phyloP scores from a whole-genome alignment of 495 filamentous ascomycete species.

The Penicillium silybi region DNA sequence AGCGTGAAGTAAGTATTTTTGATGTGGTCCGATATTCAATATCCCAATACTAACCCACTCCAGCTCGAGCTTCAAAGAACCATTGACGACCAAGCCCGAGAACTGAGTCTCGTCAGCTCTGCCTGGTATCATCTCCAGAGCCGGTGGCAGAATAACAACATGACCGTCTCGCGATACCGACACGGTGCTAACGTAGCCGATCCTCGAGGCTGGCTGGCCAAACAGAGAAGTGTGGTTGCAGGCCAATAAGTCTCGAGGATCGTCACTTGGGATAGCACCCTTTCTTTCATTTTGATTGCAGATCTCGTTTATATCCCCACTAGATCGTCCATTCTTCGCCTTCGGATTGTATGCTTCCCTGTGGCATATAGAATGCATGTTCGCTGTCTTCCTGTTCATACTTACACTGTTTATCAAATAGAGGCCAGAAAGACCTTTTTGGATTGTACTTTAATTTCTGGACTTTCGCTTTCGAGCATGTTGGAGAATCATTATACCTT shows the following conservation, averaged over 20 bases:
- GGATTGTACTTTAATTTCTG: background rate
- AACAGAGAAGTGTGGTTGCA: constrained; percentile 72
- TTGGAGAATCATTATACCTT: background rate
- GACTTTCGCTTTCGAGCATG: background rate
- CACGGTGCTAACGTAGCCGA: constrained; percentile 63
- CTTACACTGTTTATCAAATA: background rate
- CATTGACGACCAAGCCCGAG: constrained; percentile 66
- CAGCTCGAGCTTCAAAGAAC: constrained; percentile 57
- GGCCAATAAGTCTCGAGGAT: constrained; percentile 24
- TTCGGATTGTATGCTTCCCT: constrained; percentile 4
- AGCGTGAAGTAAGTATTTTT: constrained; percentile 42
- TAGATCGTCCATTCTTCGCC: constrained; percentile 5
- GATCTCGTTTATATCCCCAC: constrained; percentile 5
- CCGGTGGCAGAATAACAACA: constrained; percentile 83
- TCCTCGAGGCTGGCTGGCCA: constrained; percentile 85
- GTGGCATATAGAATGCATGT: constrained; percentile 10
- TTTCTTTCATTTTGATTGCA: constrained; percentile 1
- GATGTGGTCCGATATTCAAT: background rate
- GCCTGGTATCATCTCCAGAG: constrained; percentile 90
- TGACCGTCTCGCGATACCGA: constrained; percentile 52
- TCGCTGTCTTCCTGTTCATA: background rate
- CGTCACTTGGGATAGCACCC: background rate
- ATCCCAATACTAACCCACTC: constrained; percentile 16
- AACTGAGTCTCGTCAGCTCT: constrained; percentile 78
- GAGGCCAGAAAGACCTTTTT: background rate